Percentiles rank a stretch among this genome's conserved stretches.
These are phyloP conservation scores for Blastocystis hominis DNA, from an alignment of 352 stramenopile species.

Conservation along the genomic window DNA sequence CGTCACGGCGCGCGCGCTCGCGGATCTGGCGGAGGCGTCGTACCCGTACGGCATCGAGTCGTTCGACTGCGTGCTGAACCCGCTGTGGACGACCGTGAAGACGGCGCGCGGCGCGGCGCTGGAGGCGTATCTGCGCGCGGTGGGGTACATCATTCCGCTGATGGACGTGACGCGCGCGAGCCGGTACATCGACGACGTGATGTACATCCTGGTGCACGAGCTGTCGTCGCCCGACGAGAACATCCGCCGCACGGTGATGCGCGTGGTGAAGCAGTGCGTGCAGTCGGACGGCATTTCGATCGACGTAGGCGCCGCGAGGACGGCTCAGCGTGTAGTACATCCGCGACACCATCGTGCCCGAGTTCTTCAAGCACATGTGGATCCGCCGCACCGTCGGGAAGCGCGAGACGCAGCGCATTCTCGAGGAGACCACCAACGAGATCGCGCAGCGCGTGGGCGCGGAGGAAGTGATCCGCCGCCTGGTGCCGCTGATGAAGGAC, in stretches of 20 bases:
- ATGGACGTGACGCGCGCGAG: constrained; percentile 98
- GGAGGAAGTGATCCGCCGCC: constrained; percentile 87
- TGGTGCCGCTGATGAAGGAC: constrained; percentile 98
- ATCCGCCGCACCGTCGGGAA: constrained; percentile 93
- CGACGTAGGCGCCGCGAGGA: not conserved
- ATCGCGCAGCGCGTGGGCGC: constrained; percentile 75
- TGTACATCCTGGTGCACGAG: constrained; percentile 95
- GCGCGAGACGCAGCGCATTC: constrained; percentile 89
- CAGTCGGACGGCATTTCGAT: constrained; percentile 83
- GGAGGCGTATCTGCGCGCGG: constrained; percentile 93
- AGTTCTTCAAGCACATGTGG: constrained; percentile 99
- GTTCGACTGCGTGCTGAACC: constrained; percentile 92
- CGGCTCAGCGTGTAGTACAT: constrained; percentile 75
- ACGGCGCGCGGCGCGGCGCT: constrained; percentile 92
- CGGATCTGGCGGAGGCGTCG: constrained; percentile 86
- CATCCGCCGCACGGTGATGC: constrained; percentile 96
- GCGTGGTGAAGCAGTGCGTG: constrained; percentile 90
- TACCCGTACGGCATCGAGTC: constrained; percentile 98
- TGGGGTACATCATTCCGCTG: constrained; percentile 96
- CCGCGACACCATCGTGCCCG: constrained; percentile 88
- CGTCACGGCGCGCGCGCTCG: constrained; percentile 93
- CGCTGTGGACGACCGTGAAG: constrained; percentile 90
- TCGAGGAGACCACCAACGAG: constrained; percentile 96
- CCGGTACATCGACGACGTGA: constrained; percentile 95
- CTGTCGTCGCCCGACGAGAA: constrained; percentile 94